Evolutionary conservation across 2,329 filamentous ascomycete species (phyloP).

Genomic region (Aspergillus uvarum): DNA sequence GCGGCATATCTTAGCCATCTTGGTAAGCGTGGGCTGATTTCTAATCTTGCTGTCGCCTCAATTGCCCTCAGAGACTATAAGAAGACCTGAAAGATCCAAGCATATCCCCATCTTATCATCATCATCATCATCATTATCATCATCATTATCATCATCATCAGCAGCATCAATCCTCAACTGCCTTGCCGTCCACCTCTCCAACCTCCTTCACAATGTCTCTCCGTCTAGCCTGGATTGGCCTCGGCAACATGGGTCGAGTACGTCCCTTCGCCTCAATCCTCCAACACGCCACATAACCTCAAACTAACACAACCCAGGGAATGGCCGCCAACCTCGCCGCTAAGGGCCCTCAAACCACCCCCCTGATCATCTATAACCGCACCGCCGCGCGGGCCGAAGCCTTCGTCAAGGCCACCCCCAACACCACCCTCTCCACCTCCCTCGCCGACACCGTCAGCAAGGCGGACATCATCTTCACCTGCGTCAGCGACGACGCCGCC

Average conservation of each 20-base stretch:
- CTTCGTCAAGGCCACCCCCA: neutral
- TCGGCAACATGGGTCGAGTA: constrained; percentile 5
- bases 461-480: constrained; percentile 6
- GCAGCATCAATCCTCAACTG: too few species aligned
- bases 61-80: too few species aligned
- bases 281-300: neutral
- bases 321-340: constrained; percentile 1
- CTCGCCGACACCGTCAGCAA: neutral
- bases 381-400: neutral
- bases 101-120: too few species aligned
- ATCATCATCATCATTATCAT: too few species aligned
- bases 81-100: too few species aligned
- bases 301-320: neutral
- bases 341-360: neutral
- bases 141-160: too few species aligned
- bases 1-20: too few species aligned
- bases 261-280: too few species aligned
- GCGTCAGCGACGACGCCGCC: constrained; percentile 1
- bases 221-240: constrained; percentile 1
- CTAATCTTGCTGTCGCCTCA: too few species aligned
- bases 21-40: too few species aligned
- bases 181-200: too few species aligned
- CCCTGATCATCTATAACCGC: constrained; percentile 3
- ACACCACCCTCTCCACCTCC: neutral
- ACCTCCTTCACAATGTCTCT: neutral